Evolutionary conservation across 345 rosid genomes (phyloP).

Genomic region (Ricinus communis): DNA sequence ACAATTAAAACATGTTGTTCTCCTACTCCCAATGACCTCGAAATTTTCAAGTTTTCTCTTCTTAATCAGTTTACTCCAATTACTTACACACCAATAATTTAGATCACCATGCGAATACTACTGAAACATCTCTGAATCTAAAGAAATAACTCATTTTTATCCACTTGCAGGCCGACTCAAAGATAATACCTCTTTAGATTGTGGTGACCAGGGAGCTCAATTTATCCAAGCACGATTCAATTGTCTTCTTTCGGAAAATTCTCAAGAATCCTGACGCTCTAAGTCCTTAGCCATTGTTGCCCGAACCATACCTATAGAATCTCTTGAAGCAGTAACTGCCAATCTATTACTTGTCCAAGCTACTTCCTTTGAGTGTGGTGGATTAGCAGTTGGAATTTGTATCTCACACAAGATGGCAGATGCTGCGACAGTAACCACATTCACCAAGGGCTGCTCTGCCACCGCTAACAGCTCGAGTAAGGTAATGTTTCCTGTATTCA

Average conservation of each 20-base stretch:
- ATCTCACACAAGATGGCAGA: conserved; percentile 27
- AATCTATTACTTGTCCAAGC: conserved; percentile 19
- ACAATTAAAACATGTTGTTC: conserved; percentile 16
- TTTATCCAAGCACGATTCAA: conserved; percentile 33
- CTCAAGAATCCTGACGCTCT: conserved; percentile 23
- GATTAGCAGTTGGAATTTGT: conserved; percentile 20
- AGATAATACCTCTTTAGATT: conserved; percentile 27
- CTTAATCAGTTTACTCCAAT: conserved; percentile 4
- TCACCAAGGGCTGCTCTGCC: conserved; percentile 28
- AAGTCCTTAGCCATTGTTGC: not conserved
- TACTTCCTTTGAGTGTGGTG: conserved; percentile 30
- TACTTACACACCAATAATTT: not conserved
- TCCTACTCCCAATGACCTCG: not conserved
- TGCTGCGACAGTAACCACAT: conserved; percentile 7
- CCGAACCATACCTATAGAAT: no score
- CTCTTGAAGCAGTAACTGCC: not conserved
- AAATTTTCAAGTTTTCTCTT: conserved; percentile 9
- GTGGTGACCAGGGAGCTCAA: conserved; percentile 45
- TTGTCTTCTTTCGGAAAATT: conserved; percentile 28
- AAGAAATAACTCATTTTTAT: conserved; percentile 11
- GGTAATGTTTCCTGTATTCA: conserved; percentile 1
- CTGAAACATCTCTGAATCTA: conserved; percentile 7
- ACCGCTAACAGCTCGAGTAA: not conserved
- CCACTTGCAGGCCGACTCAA: conserved; percentile 22
- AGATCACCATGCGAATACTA: not conserved